Conservation (phyloP, 805 yeast species). For the Schizosaccharomyces osmophilus region DNA sequence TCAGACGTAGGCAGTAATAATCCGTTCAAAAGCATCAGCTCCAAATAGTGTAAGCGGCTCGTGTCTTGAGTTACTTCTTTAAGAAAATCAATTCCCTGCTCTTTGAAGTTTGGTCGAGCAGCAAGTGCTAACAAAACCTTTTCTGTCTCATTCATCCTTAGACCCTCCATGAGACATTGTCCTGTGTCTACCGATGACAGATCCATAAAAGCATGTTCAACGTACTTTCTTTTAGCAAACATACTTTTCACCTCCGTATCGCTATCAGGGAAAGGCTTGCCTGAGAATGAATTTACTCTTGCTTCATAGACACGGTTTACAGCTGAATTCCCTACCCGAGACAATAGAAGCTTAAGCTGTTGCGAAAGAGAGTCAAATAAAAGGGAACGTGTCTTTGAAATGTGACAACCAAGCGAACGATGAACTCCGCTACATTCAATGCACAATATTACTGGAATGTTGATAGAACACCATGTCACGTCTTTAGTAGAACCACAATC, state of each 20-base stretch:
- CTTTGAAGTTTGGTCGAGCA: neutral
- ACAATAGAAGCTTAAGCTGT: slow-evolving; percentile 34
- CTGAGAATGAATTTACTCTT: neutral
- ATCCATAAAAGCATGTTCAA: neutral
- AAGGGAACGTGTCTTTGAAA: slow-evolving; percentile 54
- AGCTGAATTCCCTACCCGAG: slow-evolving; percentile 27
- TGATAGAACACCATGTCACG: slow-evolving; percentile 77
- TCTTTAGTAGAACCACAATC: slow-evolving; percentile 45
- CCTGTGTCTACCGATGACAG: neutral
- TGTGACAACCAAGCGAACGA: slow-evolving; percentile 59
- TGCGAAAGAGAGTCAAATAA: slow-evolving; percentile 39
- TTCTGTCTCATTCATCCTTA: neutral
- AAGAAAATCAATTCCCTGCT: neutral
- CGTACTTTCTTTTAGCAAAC: neutral
- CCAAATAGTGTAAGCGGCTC: neutral
- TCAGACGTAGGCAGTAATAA: neutral
- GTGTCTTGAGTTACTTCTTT: neutral
- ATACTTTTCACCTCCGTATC: neutral
- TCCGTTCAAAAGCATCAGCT: neutral
- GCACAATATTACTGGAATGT: slow-evolving; percentile 47
- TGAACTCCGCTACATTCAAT: slow-evolving; percentile 76
- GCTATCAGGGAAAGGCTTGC: neutral
- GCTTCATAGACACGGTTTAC: slow-evolving; percentile 43
- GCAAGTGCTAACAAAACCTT: neutral
- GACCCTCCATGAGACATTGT: neutral